These are phyloP conservation scores for Entophlyctis helioformis DNA, from an alignment of 192 early-diverging fungal genomes.

Conservation along the genomic window DNA sequence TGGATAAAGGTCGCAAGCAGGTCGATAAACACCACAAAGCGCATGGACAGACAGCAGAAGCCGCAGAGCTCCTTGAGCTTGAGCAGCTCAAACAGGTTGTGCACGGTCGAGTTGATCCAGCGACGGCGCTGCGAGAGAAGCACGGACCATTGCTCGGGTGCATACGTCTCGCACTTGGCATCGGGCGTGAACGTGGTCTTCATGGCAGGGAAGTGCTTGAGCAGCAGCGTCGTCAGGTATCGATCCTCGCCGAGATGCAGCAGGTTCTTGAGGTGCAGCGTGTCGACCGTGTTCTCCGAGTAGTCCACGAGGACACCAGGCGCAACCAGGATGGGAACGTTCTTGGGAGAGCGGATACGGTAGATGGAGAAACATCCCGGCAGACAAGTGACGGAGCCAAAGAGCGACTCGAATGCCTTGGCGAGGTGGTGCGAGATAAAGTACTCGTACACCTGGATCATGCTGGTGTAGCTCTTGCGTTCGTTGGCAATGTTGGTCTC, in stretches of 20 bases:
- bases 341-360: conserved; percentile 67
- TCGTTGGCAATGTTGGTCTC: conserved; percentile 92
- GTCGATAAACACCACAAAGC: conserved; percentile 91
- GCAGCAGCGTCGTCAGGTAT: conserved; percentile 90
- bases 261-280: conserved; percentile 95
- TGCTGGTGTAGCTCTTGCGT: conserved; percentile 85
- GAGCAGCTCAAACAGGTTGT: conserved; percentile 86
- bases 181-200: conserved; percentile 87
- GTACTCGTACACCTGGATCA: conserved; percentile 91
- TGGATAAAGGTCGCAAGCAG: conserved; percentile 78
- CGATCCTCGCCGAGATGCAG: conserved; percentile 93
- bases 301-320: conserved; percentile 75
- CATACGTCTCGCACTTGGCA: conserved; percentile 81
- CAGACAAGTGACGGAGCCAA: conserved; percentile 52
- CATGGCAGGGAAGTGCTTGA: conserved; percentile 93
- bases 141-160: conserved; percentile 80
- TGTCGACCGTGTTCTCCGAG: conserved; percentile 83
- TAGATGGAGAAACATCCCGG: conserved; percentile 99
- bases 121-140: conserved; percentile 90
- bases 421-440: conserved; percentile 45
- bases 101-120: conserved; percentile 98
- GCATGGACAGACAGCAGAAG: conserved; percentile 96
- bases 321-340: conserved; percentile 67
- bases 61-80: conserved; percentile 82
- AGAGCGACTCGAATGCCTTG: conserved; percentile 55